These are phyloP conservation scores for Hemisphaericaspora xylofermentans DNA, from an alignment of 1,139 yeast genomes.

Conservation along the genomic window DNA sequence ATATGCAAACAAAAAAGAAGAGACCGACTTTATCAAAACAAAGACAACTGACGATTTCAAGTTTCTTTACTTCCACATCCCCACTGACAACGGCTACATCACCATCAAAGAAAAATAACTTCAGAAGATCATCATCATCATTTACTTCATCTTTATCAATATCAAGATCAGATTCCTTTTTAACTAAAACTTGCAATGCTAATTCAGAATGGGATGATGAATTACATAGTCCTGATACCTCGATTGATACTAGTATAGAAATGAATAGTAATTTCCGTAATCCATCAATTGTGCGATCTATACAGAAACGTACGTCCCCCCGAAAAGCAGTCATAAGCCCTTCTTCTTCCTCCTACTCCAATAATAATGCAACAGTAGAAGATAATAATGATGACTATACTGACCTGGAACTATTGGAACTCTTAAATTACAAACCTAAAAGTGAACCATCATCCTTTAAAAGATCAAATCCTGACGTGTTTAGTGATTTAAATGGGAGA, in stretches of 20 bases:
- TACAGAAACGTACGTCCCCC: conserved; percentile 1
- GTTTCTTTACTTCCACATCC: conserved; percentile 2
- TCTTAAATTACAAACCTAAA: neutral
- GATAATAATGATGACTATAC: neutral
- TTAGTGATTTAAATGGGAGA: conserved; percentile 17
- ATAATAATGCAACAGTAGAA: neutral
- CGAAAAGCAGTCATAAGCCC: no score
- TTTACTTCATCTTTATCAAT: conserved; percentile 4
- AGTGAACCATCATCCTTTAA: conserved; percentile 4
- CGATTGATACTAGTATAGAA: conserved; percentile 31
- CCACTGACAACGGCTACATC: neutral
- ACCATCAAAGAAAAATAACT: neutral
- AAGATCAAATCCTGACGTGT: conserved; percentile 9
- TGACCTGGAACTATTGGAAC: neutral
- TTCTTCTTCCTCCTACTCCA: no score
- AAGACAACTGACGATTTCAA: conserved; percentile 3
- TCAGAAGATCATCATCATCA: neutral
- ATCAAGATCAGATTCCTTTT: conserved; percentile 21
- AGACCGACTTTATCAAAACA: neutral
- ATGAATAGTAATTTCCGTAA: conserved; percentile 25
- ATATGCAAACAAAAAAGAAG: neutral
- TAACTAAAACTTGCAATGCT: conserved; percentile 17
- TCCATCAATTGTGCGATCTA: conserved; percentile 19
- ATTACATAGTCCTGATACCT: conserved; percentile 27
- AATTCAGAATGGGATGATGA: conserved; percentile 27